Percentiles rank a stretch among this genome's conserved stretches.
Evolutionary conservation across 2,329 filamentous ascomycete species (phyloP).

Genomic region (Cladophialophora psammophila): DNA sequence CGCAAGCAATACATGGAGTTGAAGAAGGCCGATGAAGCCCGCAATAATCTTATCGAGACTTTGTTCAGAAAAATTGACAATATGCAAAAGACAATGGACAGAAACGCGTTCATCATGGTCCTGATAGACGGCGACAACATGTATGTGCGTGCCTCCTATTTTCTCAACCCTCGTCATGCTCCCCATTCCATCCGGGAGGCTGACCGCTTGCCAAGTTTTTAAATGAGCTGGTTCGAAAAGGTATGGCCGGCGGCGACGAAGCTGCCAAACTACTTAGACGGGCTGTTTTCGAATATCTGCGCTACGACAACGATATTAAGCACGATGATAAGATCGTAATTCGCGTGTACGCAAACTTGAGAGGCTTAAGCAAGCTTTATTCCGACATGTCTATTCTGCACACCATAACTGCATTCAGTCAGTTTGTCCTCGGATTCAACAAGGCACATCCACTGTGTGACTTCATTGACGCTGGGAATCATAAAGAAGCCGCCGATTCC

Average conservation of each 20-base stretch:
- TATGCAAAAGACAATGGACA: not conserved
- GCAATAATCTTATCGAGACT: not conserved
- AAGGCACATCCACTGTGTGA: slow-evolving; percentile 49
- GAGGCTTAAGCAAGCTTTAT: slow-evolving; percentile 49
- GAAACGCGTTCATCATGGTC: slow-evolving; percentile 31
- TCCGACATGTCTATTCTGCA: slow-evolving; percentile 42
- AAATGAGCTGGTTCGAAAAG: slow-evolving; percentile 26
- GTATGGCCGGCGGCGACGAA: slow-evolving; percentile 27
- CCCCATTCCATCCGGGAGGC: not conserved
- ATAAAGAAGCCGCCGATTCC: slow-evolving; percentile 54
- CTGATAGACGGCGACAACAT: slow-evolving; percentile 47
- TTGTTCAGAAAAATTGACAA: not conserved
- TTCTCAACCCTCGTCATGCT: not conserved
- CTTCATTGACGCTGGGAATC: slow-evolving; percentile 53
- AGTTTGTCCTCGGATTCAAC: slow-evolving; percentile 54
- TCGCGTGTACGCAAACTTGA: slow-evolving; percentile 51
- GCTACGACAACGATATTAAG: slow-evolving; percentile 26
- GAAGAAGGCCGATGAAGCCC: not conserved
- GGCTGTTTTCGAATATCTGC: slow-evolving; percentile 30
- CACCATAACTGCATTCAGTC: slow-evolving; percentile 40
- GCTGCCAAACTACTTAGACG: slow-evolving; percentile 28
- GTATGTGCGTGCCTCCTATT: slow-evolving; percentile 42
- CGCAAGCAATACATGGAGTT: not conserved
- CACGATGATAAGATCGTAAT: slow-evolving; percentile 44
- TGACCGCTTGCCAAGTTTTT: slow-evolving; percentile 26